A percentile compares a stretch with the other conserved stretches of the same genome.
Evolutionary conservation across 306 rosid species (phyloP).

Genomic region (Quercus ilex): DNA sequence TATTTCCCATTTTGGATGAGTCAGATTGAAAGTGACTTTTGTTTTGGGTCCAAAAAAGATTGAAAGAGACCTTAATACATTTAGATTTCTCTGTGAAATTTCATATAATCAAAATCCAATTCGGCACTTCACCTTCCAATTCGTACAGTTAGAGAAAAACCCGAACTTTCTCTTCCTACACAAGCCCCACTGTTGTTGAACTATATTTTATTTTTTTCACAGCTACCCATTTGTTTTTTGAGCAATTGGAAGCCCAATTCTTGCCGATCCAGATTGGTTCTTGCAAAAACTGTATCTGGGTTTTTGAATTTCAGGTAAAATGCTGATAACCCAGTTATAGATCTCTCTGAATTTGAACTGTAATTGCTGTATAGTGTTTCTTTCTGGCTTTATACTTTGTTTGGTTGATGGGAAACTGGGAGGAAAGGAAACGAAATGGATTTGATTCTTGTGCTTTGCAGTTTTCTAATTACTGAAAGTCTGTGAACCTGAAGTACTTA

Average conservation of each 20-base stretch:
- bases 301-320: slow-evolving; percentile 49
- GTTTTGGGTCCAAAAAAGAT: not conserved
- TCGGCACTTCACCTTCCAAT: not conserved
- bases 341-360: slow-evolving; percentile 36
- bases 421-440: not conserved
- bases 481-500: slow-evolving; percentile 4
- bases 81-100: not conserved
- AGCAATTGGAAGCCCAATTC: slow-evolving; percentile 17
- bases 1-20: not conserved
- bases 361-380: slow-evolving; percentile 5
- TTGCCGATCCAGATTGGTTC: slow-evolving; percentile 53
- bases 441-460: slow-evolving; percentile 12
- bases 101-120: not conserved
- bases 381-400: not conserved
- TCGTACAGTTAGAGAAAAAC: not conserved
- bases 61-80: not conserved
- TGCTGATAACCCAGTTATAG: slow-evolving; percentile 33
- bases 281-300: slow-evolving; percentile 25
- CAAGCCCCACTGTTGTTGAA: slow-evolving; percentile 1
- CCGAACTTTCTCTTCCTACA: slow-evolving; percentile 1
- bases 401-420: slow-evolving; percentile 16
- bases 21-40: not conserved
- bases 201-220: not conserved
- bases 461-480: not conserved
- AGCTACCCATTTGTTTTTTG: slow-evolving; percentile 17